Percentiles rank a stretch among this genome's conserved stretches.
Conservation (phyloP, 2,329 filamentous ascomycete species). For the Immersiporthe knoxdaviesiana region DNA sequence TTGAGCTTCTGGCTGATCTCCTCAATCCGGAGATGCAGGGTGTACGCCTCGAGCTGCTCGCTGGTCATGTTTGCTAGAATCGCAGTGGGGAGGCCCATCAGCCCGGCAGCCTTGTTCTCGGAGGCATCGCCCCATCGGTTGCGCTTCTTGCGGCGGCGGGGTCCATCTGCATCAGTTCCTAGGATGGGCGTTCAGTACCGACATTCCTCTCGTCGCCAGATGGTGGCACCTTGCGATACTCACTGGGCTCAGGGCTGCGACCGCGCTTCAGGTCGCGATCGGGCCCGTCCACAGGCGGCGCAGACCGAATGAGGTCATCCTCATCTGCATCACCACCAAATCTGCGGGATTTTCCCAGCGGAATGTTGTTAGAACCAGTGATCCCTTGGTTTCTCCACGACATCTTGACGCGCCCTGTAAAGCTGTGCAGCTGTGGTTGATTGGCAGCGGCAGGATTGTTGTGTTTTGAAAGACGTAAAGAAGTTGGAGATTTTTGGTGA, state of each 20-base stretch:
- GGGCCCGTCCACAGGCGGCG: constrained; percentile 32
- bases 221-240: constrained; percentile 37
- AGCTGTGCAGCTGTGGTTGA: constrained; percentile 34
- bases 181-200: constrained; percentile 34
- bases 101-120: constrained; percentile 96
- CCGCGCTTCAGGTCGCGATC: constrained; percentile 76
- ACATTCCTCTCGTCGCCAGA: background rate
- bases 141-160: constrained; percentile 92
- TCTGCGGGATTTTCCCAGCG: constrained; percentile 77
- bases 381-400: constrained; percentile 78
- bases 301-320: constrained; percentile 32
- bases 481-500: constrained; percentile 21
- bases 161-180: constrained; percentile 69
- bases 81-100: constrained; percentile 96
- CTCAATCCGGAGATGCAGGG: constrained; percentile 93
- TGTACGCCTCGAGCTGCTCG: constrained; percentile 97
- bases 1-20: constrained; percentile 99
- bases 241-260: constrained; percentile 84
- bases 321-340: constrained; percentile 62
- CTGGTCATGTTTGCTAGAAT: constrained; percentile 98
- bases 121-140: constrained; percentile 97
- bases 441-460: background rate
- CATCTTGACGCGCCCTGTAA: constrained; percentile 46
- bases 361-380: constrained; percentile 98
- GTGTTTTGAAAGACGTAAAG: constrained; percentile 3